phyloP scores from a whole-genome alignment of 257 asterid species.

The Salvia rosmarinus region DNA sequence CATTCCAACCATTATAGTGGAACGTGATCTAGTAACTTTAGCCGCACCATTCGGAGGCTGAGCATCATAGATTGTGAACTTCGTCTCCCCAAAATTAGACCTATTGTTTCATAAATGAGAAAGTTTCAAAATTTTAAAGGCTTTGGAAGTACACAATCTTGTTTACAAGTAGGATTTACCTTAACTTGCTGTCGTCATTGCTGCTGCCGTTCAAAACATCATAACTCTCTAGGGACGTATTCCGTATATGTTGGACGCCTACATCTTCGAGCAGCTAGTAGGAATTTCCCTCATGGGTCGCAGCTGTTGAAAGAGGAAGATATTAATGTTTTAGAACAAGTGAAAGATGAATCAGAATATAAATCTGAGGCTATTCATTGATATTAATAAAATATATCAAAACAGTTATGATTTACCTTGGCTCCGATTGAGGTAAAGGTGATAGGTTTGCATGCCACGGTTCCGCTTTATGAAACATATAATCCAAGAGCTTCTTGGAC shows the following conservation, averaged over 20 bases:
- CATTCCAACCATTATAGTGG: slow-evolving; percentile 69
- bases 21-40: slow-evolving; percentile 63
- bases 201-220: slow-evolving; percentile 80
- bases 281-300: slow-evolving; percentile 95
- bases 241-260: slow-evolving; percentile 84
- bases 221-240: slow-evolving; percentile 75
- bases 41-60: slow-evolving; percentile 72
- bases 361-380: slow-evolving; percentile 10
- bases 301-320: slow-evolving; percentile 53
- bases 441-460: slow-evolving; percentile 70
- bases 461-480: slow-evolving; percentile 85
- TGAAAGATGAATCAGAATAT: background rate
- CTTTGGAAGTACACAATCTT: background rate
- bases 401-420: slow-evolving; percentile 54
- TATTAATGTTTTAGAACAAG: background rate
- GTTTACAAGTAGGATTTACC: slow-evolving; percentile 45
- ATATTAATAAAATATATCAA: background rate
- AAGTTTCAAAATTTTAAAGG: slow-evolving; percentile 1
- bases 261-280: slow-evolving; percentile 87
- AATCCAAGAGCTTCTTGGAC: slow-evolving; percentile 66
- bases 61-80: slow-evolving; percentile 83
- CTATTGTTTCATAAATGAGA: slow-evolving; percentile 42
- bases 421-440: slow-evolving; percentile 68
- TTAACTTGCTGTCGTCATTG: slow-evolving; percentile 80
- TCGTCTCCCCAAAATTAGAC: slow-evolving; percentile 89